These are phyloP conservation scores for Stipa capillata DNA, from an alignment of 176 grass and related monocot genomes.

Conservation along the genomic window DNA sequence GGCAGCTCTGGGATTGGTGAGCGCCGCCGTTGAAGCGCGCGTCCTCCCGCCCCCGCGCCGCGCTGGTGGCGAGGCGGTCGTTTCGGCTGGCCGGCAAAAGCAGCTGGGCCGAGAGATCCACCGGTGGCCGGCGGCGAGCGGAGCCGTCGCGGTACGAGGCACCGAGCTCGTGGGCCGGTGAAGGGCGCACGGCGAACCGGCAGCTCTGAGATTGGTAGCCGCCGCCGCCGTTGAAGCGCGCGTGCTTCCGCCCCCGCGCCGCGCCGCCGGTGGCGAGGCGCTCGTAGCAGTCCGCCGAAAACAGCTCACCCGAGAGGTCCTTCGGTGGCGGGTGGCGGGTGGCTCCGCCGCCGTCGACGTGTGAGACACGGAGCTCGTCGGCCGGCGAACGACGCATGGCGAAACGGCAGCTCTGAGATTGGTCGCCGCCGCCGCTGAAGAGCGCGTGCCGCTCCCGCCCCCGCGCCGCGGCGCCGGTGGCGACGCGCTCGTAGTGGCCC, in stretches of 20 bases:
- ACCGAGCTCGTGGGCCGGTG: conserved; percentile 3
- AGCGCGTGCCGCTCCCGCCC: neutral
- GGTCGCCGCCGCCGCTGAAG: neutral
- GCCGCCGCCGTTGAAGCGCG: neutral
- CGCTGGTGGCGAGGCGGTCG: neutral
- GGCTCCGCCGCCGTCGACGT: neutral
- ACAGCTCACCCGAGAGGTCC: neutral
- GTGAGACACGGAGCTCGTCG: neutral
- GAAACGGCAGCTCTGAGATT: conserved; percentile 25
- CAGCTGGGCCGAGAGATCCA: neutral
- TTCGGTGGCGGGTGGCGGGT: neutral
- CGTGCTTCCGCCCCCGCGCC: neutral
- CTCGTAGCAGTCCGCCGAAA: neutral
- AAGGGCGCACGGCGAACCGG: conserved; percentile 5
- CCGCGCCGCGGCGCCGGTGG: no score
- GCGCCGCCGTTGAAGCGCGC: neutral
- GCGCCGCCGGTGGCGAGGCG: neutral
- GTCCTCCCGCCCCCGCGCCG: neutral
- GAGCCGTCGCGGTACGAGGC: neutral
- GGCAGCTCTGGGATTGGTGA: conserved; percentile 19
- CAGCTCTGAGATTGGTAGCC: conserved; percentile 7
- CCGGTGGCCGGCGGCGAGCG: neutral
- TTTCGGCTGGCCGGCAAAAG: neutral
- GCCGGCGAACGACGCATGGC: neutral
- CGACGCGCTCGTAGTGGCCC: neutral